A percentile compares a stretch with the other conserved stretches of the same genome.
Conservation (phyloP, 306 rosid genomes). For the Fragaria vesca region DNA sequence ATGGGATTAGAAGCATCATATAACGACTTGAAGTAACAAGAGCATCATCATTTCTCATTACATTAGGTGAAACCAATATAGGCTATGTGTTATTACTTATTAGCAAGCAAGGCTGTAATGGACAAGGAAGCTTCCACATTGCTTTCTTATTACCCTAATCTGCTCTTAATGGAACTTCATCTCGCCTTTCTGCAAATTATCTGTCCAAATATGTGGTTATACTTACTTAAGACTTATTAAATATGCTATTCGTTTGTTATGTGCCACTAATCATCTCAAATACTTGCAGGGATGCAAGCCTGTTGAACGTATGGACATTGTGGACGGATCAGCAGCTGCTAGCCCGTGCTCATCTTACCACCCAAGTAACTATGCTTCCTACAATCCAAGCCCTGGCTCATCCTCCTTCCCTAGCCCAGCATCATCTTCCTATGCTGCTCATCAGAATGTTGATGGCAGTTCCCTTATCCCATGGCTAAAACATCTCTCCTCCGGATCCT, state of each 20-base stretch:
- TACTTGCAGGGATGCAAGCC: slow-evolving; percentile 82
- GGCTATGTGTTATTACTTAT: neutral
- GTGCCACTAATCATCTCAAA: slow-evolving; percentile 18
- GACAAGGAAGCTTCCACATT: neutral
- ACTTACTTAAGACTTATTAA: neutral
- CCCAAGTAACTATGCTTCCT: slow-evolving; percentile 79
- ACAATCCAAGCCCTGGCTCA: slow-evolving; percentile 88
- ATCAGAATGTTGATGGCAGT: slow-evolving; percentile 54
- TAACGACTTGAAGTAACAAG: neutral
- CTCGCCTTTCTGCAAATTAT: neutral
- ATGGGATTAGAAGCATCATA: neutral
- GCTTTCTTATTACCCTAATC: neutral
- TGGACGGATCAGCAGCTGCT: slow-evolving; percentile 60
- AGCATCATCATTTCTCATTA: neutral
- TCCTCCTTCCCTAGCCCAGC: slow-evolving; percentile 87
- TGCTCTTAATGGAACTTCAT: neutral
- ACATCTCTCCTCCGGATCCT: slow-evolving; percentile 76
- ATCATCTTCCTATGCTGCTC: slow-evolving; percentile 59
- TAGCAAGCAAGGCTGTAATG: neutral
- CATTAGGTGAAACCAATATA: neutral
- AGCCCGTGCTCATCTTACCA: slow-evolving; percentile 77
- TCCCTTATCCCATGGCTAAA: slow-evolving; percentile 93
- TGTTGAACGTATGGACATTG: slow-evolving; percentile 54
- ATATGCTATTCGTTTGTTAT: slow-evolving; percentile 1
- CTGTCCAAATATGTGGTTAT: slow-evolving; percentile 7